Conservation (phyloP, 306 rosid genomes). For the Glycyrrhiza uralensis region DNA sequence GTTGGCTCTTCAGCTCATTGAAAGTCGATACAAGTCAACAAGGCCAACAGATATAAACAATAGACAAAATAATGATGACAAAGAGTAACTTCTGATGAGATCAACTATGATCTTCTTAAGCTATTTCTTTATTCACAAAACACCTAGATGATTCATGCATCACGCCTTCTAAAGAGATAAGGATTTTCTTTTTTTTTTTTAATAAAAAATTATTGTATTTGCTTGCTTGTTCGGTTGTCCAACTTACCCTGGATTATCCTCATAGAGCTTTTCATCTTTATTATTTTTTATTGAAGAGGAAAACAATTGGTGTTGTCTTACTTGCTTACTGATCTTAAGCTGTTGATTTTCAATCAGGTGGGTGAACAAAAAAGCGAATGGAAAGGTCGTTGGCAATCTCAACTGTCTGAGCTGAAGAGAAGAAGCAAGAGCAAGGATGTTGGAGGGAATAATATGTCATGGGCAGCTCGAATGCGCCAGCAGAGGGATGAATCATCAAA, state of each 20-base stretch:
- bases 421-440: constrained; percentile 52
- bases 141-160: background rate
- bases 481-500: constrained; percentile 39
- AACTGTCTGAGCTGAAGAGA: constrained; percentile 57
- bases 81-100: background rate
- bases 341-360: constrained; percentile 43
- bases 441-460: constrained; percentile 42
- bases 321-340: background rate
- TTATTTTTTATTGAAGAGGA: background rate
- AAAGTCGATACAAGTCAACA: background rate
- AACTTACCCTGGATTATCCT: background rate
- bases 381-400: constrained; percentile 63
- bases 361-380: constrained; percentile 46
- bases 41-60: background rate
- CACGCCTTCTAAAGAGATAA: background rate
- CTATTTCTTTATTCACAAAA: constrained; percentile 10
- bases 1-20: constrained; percentile 16
- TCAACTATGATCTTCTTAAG: background rate
- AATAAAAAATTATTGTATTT: background rate
- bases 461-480: constrained; percentile 86
- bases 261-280: no score
- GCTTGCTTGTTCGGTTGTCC: constrained; percentile 6
- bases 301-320: background rate
- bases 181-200: no score
- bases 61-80: background rate